Conservation (phyloP, 768 basidiomycete genomes). For the Chlorophyllum brunneum region DNA sequence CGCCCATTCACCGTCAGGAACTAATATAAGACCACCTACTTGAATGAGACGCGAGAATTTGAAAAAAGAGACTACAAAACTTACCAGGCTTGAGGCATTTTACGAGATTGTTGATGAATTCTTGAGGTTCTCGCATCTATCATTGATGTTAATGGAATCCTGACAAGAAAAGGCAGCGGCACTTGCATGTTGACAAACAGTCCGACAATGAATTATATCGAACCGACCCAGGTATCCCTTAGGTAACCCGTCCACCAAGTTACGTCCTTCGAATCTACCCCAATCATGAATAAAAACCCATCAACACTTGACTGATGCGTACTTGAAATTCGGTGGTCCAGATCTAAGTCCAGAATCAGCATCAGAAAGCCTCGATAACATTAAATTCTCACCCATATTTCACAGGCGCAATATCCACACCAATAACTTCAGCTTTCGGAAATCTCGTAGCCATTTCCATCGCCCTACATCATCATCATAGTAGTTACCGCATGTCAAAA, state of each 20-base stretch:
- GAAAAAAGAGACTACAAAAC: not conserved
- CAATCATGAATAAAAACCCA: too few species aligned
- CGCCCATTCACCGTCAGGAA: conserved; percentile 20
- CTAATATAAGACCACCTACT: conserved; percentile 20
- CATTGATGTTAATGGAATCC: too few species aligned
- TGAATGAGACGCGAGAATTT: not conserved
- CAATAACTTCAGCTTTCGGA: conserved; percentile 20
- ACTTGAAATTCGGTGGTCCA: too few species aligned
- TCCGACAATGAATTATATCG: too few species aligned
- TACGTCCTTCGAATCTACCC: too few species aligned
- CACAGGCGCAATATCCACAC: conserved; percentile 21
- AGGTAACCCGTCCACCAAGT: too few species aligned
- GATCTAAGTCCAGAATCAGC: too few species aligned
- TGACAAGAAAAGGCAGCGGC: not conserved
- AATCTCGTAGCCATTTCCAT: conserved; percentile 22
- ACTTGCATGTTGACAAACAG: conserved; percentile 22
- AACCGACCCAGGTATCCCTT: too few species aligned
- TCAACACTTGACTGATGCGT: too few species aligned
- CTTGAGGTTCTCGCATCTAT: conserved; percentile 17
- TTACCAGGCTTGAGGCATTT: conserved; percentile 20
- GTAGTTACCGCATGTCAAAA: not conserved
- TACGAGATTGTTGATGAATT: conserved; percentile 12
- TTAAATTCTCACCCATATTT: too few species aligned
- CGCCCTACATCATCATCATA: conserved; percentile 15
- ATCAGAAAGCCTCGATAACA: too few species aligned